Evolutionary conservation across 495 filamentous ascomycete species (phyloP), one percentile per base, ranked within the genome.

Genomic region (Viridothelium virens): DNA sequence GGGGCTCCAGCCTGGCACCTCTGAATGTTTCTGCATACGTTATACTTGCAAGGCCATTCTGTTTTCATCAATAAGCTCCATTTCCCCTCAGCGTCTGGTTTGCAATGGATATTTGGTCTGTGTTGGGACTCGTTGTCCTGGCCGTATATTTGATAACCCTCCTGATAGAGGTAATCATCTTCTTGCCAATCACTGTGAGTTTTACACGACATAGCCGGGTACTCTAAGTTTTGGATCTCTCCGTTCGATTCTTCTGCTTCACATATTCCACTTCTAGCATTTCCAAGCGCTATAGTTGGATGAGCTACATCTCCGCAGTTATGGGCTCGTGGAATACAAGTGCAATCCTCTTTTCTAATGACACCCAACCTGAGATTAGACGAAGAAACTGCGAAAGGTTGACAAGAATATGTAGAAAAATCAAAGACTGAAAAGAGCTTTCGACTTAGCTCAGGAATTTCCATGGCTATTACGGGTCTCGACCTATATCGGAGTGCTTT

Each of bases 111-210:
- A 1, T 18, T 25, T 53, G 48, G 48, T 53, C 18, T 9, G 48
- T 53, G 18, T 53, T 25, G 16, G 48, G 48, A 2, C 48, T 53
- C 48, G 48, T 53, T 53, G 48, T 53, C 48, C 48, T 53, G 48
- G 48, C 48, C 48, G 18, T 53, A 0, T 53, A 53, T 25, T 53
- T n/a, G 48, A 53, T 25, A 5, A 53, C 48, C 48, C 48, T 53
- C 48, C 18, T 53, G 48, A 18, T 53, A 11, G 48, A 53, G 12
- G 11, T 18, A 53, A 53, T 53, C 18, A 18, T 53, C 48, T 53
- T 53, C 48, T n/a, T 53, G 48, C 48, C 48, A 25, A 14, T 53
- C 48, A 16, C 48, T 53, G 48, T 53, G 18, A 53, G 48, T 53
- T n/a, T 53, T 53, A 18, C 9, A 53, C 48, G 48, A 53, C 18